phyloP scores from a whole-genome alignment of 345 rosid genomes.

The Citrus unshiu region DNA sequence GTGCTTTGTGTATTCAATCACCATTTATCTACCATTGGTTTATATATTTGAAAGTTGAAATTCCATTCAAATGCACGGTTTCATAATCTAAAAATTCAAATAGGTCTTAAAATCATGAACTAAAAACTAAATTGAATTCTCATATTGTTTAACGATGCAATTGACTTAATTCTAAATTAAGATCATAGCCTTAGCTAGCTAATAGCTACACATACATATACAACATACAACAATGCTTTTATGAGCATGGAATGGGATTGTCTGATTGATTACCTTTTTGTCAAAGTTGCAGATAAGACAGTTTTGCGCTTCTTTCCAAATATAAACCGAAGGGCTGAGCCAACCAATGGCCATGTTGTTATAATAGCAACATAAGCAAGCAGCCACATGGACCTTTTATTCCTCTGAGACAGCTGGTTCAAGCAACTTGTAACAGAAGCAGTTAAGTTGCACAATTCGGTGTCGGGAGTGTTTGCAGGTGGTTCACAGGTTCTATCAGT shows the following conservation, averaged over 20 bases:
- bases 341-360: slow-evolving; percentile 62
- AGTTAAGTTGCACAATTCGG: slow-evolving; percentile 17
- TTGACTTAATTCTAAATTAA: neutral
- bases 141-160: neutral
- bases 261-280: slow-evolving; percentile 3
- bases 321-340: slow-evolving; percentile 38
- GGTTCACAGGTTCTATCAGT: slow-evolving; percentile 18
- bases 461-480: slow-evolving; percentile 16
- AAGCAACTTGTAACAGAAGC: slow-evolving; percentile 36
- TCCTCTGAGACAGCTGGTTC: slow-evolving; percentile 34
- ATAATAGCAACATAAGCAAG: slow-evolving; percentile 55
- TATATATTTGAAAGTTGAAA: neutral
- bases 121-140: neutral
- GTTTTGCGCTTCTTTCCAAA: slow-evolving; percentile 44
- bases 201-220: neutral
- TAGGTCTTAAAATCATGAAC: neutral
- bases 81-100: neutral
- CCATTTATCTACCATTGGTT: neutral
- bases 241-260: slow-evolving; percentile 1
- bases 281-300: slow-evolving; percentile 10
- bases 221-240: neutral
- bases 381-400: slow-evolving; percentile 44
- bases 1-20: too few species aligned
- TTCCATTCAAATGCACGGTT: neutral
- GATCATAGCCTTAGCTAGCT: neutral